Evolutionary conservation across 352 stramenopile genomes (phyloP).

Genomic region (Globisporangium radiosum): DNA sequence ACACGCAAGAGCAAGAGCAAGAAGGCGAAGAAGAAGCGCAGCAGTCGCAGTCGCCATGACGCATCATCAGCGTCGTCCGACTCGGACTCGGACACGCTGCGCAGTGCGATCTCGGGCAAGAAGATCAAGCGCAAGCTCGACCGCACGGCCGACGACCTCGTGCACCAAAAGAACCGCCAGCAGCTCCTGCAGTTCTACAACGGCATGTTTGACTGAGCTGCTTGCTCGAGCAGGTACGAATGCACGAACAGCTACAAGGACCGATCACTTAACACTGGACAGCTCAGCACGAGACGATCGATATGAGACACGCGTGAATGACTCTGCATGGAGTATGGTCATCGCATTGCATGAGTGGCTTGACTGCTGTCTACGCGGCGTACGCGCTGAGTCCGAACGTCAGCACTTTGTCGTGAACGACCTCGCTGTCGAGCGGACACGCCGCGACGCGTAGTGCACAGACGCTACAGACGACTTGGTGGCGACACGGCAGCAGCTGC

Average conservation of each 20-base stretch:
- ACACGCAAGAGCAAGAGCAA: slow-evolving; percentile 1
- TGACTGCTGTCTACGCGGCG: neutral
- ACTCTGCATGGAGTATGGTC: too few species aligned
- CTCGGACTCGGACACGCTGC: slow-evolving; percentile 60
- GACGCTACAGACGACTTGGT: slow-evolving; percentile 51
- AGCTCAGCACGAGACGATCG: too few species aligned
- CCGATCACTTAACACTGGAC: too few species aligned
- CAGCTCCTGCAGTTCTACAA: slow-evolving; percentile 86
- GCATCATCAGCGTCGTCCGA: slow-evolving; percentile 19
- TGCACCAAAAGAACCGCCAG: slow-evolving; percentile 67
- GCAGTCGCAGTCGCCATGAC: slow-evolving; percentile 11
- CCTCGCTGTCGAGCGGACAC: slow-evolving; percentile 55
- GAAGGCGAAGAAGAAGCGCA: slow-evolving; percentile 34
- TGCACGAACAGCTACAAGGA: too few species aligned
- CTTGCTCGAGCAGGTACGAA: too few species aligned
- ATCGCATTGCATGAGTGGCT: too few species aligned
- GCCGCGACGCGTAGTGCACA: slow-evolving; percentile 42
- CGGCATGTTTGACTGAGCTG: slow-evolving; percentile 67
- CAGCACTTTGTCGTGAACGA: slow-evolving; percentile 57
- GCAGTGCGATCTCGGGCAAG: slow-evolving; percentile 80
- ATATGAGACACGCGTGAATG: too few species aligned
- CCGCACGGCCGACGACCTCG: slow-evolving; percentile 44
- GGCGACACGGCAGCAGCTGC: slow-evolving; percentile 46
- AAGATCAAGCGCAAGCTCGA: slow-evolving; percentile 83
- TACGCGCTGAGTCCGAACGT: slow-evolving; percentile 56